phyloP scores from a whole-genome alignment of 306 rosid genomes.

The Quercus gilva region DNA sequence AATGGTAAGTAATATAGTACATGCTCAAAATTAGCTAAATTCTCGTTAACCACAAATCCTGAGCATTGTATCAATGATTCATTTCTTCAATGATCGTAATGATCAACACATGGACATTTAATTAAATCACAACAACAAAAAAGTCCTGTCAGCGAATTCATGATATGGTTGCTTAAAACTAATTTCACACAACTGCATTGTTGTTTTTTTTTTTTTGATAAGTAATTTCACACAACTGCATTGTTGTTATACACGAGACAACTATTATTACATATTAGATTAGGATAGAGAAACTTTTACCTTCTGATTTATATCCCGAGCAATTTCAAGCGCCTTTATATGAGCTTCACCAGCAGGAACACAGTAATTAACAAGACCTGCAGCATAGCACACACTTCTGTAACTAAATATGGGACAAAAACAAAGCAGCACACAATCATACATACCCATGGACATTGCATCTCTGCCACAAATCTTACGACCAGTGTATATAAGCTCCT shows the following conservation, averaged over 20 bases:
- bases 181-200: background rate
- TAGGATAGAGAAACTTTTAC: slow-evolving; percentile 29
- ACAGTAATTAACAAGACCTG: slow-evolving; percentile 89
- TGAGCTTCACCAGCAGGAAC: slow-evolving; percentile 79
- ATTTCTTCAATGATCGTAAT: background rate
- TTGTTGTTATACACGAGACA: background rate
- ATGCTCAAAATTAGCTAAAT: background rate
- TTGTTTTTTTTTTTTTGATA: background rate
- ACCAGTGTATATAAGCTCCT: slow-evolving; percentile 85
- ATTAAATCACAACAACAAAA: background rate
- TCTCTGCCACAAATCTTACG: slow-evolving; percentile 62
- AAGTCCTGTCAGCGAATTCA: background rate
- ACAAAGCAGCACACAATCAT: background rate
- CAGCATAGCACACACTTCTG: slow-evolving; percentile 10
- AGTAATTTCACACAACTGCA: background rate
- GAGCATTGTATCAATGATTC: background rate
- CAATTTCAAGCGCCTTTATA: slow-evolving; percentile 73
- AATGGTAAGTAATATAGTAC: background rate
- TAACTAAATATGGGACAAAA: slow-evolving; percentile 10
- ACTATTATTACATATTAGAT: slow-evolving; percentile 4
- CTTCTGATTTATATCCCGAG: slow-evolving; percentile 74
- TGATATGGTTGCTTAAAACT: background rate
- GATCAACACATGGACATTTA: background rate
- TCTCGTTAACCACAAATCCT: background rate
- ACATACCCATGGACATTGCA: slow-evolving; percentile 77